These are phyloP conservation scores for Lasiodiplodia sp. DNA, from an alignment of 2,329 filamentous ascomycete species.

Conservation along the genomic window DNA sequence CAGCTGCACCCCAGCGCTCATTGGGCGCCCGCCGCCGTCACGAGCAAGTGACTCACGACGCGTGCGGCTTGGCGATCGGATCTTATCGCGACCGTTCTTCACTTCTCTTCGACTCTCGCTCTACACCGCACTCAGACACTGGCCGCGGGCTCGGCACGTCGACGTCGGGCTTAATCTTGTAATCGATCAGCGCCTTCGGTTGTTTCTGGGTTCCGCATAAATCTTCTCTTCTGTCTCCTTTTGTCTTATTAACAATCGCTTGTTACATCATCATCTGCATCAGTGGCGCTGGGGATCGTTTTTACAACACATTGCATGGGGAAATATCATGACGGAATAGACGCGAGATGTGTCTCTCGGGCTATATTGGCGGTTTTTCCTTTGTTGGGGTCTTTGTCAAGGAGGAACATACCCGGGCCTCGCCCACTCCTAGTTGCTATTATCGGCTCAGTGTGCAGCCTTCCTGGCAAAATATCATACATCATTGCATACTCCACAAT, in stretches of 20 bases:
- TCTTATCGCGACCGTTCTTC: constrained; percentile 26
- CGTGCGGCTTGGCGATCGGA: constrained; percentile 21
- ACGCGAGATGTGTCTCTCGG: constrained; percentile 24
- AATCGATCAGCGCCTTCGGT: constrained; percentile 29
- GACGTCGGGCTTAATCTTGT: constrained; percentile 23
- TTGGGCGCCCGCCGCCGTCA: constrained; percentile 21
- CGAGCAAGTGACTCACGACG: constrained; percentile 21
- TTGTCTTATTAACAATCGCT: constrained; percentile 28
- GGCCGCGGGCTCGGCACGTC: constrained; percentile 27
- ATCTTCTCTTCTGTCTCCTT: constrained; percentile 18
- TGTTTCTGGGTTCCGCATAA: constrained; percentile 24
- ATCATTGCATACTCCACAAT: constrained; percentile 24
- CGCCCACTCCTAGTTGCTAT: constrained; percentile 30
- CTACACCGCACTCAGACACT: constrained; percentile 24
- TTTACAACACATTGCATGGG: constrained; percentile 23
- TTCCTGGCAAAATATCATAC: constrained; percentile 9
- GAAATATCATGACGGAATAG: constrained; percentile 23
- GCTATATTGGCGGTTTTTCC: constrained; percentile 17
- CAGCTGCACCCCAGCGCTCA: constrained; percentile 8
- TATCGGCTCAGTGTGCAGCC: constrained; percentile 20
- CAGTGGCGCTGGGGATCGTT: constrained; percentile 25
- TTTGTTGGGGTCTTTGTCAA: constrained; percentile 21
- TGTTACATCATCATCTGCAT: constrained; percentile 27
- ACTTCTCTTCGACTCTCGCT: constrained; percentile 24
- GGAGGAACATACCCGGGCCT: constrained; percentile 30